These are phyloP conservation scores for Bruguiera hainesii DNA, from an alignment of 441 rosid genomes.

Conservation along the genomic window DNA sequence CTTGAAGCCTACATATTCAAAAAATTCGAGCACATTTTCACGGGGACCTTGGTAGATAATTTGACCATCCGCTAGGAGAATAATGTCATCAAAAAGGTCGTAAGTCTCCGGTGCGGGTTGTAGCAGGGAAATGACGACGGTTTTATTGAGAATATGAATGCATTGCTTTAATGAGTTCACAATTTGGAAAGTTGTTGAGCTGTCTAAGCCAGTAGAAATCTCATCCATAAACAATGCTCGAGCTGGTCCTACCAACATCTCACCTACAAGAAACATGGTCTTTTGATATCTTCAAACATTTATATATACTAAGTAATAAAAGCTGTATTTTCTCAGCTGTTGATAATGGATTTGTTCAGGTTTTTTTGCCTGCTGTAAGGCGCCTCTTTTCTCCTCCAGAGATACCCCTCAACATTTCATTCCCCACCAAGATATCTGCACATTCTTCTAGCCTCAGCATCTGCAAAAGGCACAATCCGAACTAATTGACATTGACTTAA, in stretches of 20 bases:
- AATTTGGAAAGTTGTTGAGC: conserved; percentile 70
- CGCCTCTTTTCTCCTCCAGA: conserved; percentile 89
- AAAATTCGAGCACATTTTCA: conserved; percentile 58
- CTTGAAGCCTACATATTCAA: conserved; percentile 61
- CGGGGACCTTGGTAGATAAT: conserved; percentile 71
- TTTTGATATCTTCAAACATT: background rate
- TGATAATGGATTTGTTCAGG: background rate
- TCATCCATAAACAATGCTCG: conserved; percentile 68
- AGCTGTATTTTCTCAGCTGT: background rate
- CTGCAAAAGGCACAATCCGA: conserved; percentile 26
- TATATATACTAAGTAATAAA: background rate
- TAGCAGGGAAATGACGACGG: conserved; percentile 77
- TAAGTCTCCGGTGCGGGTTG: conserved; percentile 90
- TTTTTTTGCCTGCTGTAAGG: conserved; percentile 62
- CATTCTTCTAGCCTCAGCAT: conserved; percentile 72
- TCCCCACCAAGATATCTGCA: conserved; percentile 73
- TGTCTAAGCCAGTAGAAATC: conserved; percentile 78
- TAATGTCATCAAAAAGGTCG: conserved; percentile 68
- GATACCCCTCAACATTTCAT: conserved; percentile 76
- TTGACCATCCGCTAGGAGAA: conserved; percentile 63
- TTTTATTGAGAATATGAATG: conserved; percentile 55
- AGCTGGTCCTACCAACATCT: conserved; percentile 75
- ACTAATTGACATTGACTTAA: background rate
- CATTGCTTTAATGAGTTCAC: conserved; percentile 56
- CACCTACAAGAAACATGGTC: conserved; percentile 35